Conservation (phyloP, 257 asterid species). For the Nyctanthes arbortristis region DNA sequence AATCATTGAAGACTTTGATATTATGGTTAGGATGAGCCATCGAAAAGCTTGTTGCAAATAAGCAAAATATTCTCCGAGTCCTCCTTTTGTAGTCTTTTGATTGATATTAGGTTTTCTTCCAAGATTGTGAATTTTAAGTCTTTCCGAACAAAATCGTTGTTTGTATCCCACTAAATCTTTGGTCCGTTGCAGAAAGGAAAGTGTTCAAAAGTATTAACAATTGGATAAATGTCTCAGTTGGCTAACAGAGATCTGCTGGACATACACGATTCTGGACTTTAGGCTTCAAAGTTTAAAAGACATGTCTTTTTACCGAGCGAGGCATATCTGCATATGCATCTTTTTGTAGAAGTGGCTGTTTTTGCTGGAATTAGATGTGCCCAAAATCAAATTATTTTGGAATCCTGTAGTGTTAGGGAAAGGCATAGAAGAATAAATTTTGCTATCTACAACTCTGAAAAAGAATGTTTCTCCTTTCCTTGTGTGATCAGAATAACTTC, state of each 20-base stretch:
- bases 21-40: neutral
- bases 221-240: too few species aligned
- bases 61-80: neutral
- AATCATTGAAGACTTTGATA: neutral
- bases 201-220: too few species aligned
- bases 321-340: too few species aligned
- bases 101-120: neutral
- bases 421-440: neutral
- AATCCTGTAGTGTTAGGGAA: neutral
- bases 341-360: neutral
- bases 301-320: too few species aligned
- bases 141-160: too few species aligned
- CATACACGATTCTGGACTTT: too few species aligned
- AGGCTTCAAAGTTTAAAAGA: too few species aligned
- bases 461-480: neutral
- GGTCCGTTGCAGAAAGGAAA: too few species aligned
- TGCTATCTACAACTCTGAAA: neutral
- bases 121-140: neutral
- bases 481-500: neutral
- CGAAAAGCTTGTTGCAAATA: slow-evolving; percentile 3
- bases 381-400: neutral
- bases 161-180: neutral
- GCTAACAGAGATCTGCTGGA: too few species aligned
- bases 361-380: neutral
- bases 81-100: neutral